These are phyloP conservation scores for Phragmites australis DNA, from an alignment of 176 grass and related monocot species.

Conservation along the genomic window DNA sequence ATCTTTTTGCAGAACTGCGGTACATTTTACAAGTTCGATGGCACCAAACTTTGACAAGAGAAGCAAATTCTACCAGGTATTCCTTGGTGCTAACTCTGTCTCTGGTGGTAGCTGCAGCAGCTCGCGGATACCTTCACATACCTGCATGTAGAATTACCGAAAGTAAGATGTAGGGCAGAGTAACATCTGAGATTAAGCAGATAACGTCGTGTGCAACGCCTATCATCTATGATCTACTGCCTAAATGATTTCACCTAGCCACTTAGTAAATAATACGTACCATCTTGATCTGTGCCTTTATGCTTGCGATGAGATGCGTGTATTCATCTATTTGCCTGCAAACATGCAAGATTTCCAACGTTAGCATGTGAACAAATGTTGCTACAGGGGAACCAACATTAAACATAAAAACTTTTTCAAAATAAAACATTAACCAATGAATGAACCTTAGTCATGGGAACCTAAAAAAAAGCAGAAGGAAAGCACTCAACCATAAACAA, in stretches of 20 bases:
- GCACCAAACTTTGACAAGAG: background rate
- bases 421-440: constrained; percentile 1
- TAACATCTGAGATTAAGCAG: constrained; percentile 11
- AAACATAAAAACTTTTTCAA: background rate
- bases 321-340: constrained; percentile 94
- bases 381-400: background rate
- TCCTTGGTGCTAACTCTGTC: background rate
- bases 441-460: background rate
- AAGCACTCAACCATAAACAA: background rate
- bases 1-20: background rate
- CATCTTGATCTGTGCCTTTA: constrained; percentile 92
- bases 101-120: constrained; percentile 38
- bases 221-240: background rate
- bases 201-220: background rate
- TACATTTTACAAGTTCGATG: background rate
- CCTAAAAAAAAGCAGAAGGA: background rate
- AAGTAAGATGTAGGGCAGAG: background rate
- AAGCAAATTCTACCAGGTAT: background rate
- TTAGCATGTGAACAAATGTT: background rate
- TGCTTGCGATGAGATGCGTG: constrained; percentile 75
- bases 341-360: constrained; percentile 21
- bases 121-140: constrained; percentile 79
- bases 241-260: background rate
- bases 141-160: constrained; percentile 37
- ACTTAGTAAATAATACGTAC: constrained; percentile 29